Percentiles rank a stretch among this genome's conserved stretches.
Conservation (phyloP, 352 stramenopile genomes). For the Phytophthora palmivora region DNA sequence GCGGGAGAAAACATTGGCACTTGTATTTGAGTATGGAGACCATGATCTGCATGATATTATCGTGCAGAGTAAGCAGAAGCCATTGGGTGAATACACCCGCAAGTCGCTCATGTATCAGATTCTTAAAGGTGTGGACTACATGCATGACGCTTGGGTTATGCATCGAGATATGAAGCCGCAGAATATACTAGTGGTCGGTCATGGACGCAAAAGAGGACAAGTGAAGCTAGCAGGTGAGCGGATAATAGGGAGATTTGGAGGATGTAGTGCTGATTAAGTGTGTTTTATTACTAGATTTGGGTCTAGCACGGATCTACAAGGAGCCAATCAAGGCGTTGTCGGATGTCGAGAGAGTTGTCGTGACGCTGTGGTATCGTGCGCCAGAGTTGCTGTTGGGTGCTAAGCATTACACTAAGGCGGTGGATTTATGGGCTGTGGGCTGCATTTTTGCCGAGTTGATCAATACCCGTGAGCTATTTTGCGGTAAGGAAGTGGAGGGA, state of each 20-base stretch:
- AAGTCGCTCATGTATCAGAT: constrained; percentile 95
- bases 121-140: constrained; percentile 92
- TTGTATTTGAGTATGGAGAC: constrained; percentile 92
- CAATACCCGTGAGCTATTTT: constrained; percentile 88
- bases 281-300: constrained; percentile 65
- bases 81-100: constrained; percentile 91
- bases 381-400: constrained; percentile 94
- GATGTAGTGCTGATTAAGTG: not conserved
- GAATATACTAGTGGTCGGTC: constrained; percentile 93
- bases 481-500: constrained; percentile 87
- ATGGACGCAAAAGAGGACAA: constrained; percentile 82
- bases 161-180: constrained; percentile 95
- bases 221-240: constrained; percentile 77
- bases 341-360: constrained; percentile 92
- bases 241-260: too few relatives aligned
- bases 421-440: constrained; percentile 97
- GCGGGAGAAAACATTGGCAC: constrained; percentile 79
- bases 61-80: constrained; percentile 88
- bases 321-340: constrained; percentile 90
- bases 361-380: constrained; percentile 97
- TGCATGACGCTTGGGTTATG: constrained; percentile 94
- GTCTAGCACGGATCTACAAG: constrained; percentile 88
- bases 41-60: constrained; percentile 92
- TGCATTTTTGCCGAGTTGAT: constrained; percentile 96
- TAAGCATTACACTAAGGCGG: constrained; percentile 93